A percentile compares a stretch with the other conserved stretches of the same genome.
Evolutionary conservation across 2,329 filamentous ascomycete genomes (phyloP).

Genomic region (Penicillium sp.): DNA sequence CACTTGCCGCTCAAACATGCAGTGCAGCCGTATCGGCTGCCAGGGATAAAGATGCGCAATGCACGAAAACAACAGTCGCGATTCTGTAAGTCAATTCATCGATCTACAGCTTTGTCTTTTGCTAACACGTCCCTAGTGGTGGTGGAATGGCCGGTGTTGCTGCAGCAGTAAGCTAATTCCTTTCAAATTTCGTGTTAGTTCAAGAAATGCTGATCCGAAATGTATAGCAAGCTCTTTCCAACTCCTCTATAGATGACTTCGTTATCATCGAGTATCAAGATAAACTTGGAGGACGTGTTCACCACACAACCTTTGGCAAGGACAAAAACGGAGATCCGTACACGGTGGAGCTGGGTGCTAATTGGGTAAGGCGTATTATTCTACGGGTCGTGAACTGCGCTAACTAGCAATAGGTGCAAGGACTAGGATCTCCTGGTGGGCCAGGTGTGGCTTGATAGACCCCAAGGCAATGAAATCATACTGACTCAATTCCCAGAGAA

Average conservation of each 20-base stretch:
- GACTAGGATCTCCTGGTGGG: constrained; percentile 38
- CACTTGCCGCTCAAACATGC: constrained; percentile 13
- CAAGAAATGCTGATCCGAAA: not conserved
- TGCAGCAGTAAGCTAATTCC: constrained; percentile 50
- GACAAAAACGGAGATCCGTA: constrained; percentile 55
- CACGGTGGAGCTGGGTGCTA: constrained; percentile 65
- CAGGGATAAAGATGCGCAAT: constrained; percentile 19
- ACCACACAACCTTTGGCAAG: constrained; percentile 59
- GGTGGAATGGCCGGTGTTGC: constrained; percentile 65
- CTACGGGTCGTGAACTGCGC: not conserved
- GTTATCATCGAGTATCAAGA: constrained; percentile 65
- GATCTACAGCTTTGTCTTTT: not conserved
- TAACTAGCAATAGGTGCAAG: constrained; percentile 40
- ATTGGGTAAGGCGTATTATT: constrained; percentile 53
- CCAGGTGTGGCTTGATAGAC: constrained; percentile 43
- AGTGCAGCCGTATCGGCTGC: constrained; percentile 21
- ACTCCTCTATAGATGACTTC: constrained; percentile 64
- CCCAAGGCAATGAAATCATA: not conserved
- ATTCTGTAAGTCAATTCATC: constrained; percentile 28
- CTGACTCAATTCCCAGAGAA: constrained; percentile 34
- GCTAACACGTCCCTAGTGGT: constrained; percentile 37
- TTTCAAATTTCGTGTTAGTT: too few relatives aligned
- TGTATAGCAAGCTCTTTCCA: constrained; percentile 58
- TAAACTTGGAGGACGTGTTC: constrained; percentile 63
- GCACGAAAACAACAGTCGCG: constrained; percentile 35